Conservation (phyloP, 2,329 filamentous ascomycete species). For the Aspergillus flavus region DNA sequence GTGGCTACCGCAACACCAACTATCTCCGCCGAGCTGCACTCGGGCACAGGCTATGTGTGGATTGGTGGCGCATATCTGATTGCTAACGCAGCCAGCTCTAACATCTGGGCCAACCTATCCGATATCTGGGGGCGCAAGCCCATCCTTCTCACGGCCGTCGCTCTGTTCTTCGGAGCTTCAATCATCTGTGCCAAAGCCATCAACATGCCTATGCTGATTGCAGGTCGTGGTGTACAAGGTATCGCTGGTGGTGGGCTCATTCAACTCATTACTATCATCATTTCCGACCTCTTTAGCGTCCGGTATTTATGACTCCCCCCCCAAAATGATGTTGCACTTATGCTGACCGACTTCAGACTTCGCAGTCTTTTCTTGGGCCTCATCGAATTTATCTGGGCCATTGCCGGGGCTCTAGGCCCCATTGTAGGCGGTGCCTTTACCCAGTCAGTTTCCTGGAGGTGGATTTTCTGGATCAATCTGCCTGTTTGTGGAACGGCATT, state of each 20-base stretch:
- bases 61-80: constrained; percentile 75
- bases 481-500: constrained; percentile 55
- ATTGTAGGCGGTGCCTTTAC: constrained; percentile 56
- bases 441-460: constrained; percentile 50
- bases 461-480: constrained; percentile 60
- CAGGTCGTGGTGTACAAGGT: constrained; percentile 57
- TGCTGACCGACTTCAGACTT: constrained; percentile 31
- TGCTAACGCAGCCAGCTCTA: constrained; percentile 66
- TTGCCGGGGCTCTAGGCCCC: constrained; percentile 57
- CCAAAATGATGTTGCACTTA: not conserved
- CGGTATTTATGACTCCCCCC: constrained; percentile 29
- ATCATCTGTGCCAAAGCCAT: constrained; percentile 53
- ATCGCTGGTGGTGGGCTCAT: constrained; percentile 57
- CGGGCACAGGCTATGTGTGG: constrained; percentile 74
- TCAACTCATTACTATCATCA: constrained; percentile 56
- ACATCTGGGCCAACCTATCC: constrained; percentile 67
- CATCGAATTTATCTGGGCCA: constrained; percentile 57
- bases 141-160: constrained; percentile 53
- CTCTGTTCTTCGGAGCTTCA: constrained; percentile 53
- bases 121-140: constrained; percentile 40
- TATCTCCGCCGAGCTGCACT: constrained; percentile 63
- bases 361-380: constrained; percentile 55
- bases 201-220: constrained; percentile 56
- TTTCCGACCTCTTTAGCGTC: constrained; percentile 59
- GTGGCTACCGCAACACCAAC: constrained; percentile 65